These are phyloP conservation scores for Pseudocercospora cruenta DNA, from an alignment of 2,329 filamentous ascomycete genomes.

Conservation along the genomic window DNA sequence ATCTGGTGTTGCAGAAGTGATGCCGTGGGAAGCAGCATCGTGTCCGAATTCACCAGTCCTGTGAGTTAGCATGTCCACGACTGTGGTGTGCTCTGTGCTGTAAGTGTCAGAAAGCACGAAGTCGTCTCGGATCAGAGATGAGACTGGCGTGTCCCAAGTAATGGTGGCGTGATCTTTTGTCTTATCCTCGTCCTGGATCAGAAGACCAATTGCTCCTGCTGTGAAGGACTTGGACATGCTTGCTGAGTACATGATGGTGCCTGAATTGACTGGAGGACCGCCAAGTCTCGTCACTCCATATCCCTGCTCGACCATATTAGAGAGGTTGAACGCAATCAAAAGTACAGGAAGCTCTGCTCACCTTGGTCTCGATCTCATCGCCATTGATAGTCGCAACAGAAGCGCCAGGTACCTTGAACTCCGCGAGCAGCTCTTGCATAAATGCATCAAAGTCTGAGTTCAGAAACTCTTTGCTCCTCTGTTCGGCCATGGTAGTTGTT, in stretches of 20 bases:
- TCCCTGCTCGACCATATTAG: too few relatives aligned
- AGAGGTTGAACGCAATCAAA: too few relatives aligned
- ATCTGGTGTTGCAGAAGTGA: too few relatives aligned
- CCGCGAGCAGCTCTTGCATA: neutral
- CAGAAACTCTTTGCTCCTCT: neutral
- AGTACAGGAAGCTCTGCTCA: neutral
- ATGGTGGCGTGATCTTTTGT: neutral
- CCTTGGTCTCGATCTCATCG: neutral
- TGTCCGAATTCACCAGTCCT: too few relatives aligned
- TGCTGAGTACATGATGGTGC: neutral
- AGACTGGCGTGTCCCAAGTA: too few relatives aligned
- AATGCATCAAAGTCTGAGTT: neutral
- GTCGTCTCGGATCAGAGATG: too few relatives aligned
- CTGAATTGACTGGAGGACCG: neutral
- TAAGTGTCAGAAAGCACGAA: too few relatives aligned
- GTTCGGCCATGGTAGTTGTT: too few relatives aligned
- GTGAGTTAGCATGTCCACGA: too few relatives aligned
- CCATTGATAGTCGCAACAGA: neutral
- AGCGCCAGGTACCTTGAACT: neutral
- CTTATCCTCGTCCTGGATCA: neutral
- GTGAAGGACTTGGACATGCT: neutral
- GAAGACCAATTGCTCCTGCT: neutral
- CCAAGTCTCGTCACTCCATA: neutral
- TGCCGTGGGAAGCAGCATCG: too few relatives aligned
- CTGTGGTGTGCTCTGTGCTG: too few relatives aligned